phyloP scores from a whole-genome alignment of 2,329 filamentous ascomycete genomes.

The Lecanicillium sp. region DNA sequence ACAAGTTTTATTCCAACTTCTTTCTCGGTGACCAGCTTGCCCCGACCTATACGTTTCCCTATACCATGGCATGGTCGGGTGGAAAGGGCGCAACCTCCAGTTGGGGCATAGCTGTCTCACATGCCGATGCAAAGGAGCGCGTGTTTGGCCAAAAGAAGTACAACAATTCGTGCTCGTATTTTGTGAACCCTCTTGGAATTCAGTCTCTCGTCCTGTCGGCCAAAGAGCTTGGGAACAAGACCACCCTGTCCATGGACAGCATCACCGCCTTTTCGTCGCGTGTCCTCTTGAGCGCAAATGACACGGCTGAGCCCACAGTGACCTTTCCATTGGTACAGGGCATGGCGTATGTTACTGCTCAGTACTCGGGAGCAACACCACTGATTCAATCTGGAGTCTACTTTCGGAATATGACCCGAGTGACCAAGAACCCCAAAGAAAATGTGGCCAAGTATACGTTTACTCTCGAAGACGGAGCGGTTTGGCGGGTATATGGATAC shows the following conservation, averaged over 20 bases:
- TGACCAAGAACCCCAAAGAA: conserved; percentile 46
- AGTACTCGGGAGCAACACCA: conserved; percentile 64
- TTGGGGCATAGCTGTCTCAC: conserved; percentile 72
- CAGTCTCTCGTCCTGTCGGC: conserved; percentile 77
- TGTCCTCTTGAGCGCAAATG: conserved; percentile 54
- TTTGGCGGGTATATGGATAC: conserved; percentile 76
- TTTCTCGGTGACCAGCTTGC: conserved; percentile 65
- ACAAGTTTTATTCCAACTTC: conserved; percentile 77
- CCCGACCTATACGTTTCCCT: conserved; percentile 68
- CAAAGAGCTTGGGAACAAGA: conserved; percentile 55
- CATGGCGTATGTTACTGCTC: conserved; percentile 75
- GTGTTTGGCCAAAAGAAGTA: conserved; percentile 53
- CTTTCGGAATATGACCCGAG: conserved; percentile 58
- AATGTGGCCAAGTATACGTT: conserved; percentile 71
- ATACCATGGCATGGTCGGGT: conserved; percentile 59
- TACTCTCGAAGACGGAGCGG: conserved; percentile 59
- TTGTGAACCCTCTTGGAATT: conserved; percentile 72
- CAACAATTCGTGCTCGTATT: conserved; percentile 58
- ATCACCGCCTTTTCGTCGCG: conserved; percentile 53
- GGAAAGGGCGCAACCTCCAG: conserved; percentile 54
- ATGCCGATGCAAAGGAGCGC: conserved; percentile 59
- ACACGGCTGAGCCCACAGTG: conserved; percentile 49
- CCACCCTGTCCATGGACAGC: conserved; percentile 44
- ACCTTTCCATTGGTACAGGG: conserved; percentile 82
- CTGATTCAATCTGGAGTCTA: conserved; percentile 66